These are phyloP conservation scores for Hanseniaspora taiwanica DNA, from an alignment of 805 yeast genomes.

Conservation along the genomic window DNA sequence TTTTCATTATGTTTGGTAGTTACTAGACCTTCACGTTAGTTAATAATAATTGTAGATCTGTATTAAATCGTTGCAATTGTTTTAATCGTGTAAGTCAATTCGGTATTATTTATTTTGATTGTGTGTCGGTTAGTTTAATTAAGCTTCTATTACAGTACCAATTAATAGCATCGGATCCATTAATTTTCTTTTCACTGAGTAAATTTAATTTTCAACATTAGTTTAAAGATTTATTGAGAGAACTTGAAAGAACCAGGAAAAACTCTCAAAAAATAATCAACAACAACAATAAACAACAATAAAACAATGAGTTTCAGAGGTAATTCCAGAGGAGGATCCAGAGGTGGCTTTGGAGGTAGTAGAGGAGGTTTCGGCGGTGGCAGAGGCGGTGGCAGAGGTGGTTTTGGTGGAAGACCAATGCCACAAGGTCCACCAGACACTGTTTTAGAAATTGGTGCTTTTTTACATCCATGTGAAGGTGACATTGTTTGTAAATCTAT, in stretches of 20 bases:
- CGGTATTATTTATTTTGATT: too few species aligned
- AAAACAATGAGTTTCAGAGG: constrained; percentile 29
- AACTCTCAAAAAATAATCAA: constrained; percentile 1
- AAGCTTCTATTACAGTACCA: too few species aligned
- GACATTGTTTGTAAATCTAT: constrained; percentile 94
- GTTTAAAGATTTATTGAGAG: too few species aligned
- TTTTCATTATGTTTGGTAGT: too few species aligned
- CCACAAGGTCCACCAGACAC: constrained; percentile 95
- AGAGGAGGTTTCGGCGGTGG: constrained; percentile 42
- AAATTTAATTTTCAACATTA: too few species aligned
- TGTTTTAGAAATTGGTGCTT: constrained; percentile 90
- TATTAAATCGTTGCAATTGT: too few species aligned
- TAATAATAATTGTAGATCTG: too few species aligned
- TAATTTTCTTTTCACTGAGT: too few species aligned
- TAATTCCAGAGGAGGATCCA: constrained; percentile 25
- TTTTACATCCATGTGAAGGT: constrained; percentile 87
- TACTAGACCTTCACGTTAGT: too few species aligned
- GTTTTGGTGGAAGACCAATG: constrained; percentile 58
- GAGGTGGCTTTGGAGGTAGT: constrained; percentile 42
- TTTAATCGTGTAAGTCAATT: too few species aligned
- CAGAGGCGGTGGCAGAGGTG: constrained; percentile 41
- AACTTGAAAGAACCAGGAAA: neutral
- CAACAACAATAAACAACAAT: constrained; percentile 1
- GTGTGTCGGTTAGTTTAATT: too few species aligned
- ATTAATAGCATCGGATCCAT: too few species aligned